Evolutionary conservation across 2,329 filamentous ascomycete species (phyloP).

Genomic region (Graphilbum fragrans): DNA sequence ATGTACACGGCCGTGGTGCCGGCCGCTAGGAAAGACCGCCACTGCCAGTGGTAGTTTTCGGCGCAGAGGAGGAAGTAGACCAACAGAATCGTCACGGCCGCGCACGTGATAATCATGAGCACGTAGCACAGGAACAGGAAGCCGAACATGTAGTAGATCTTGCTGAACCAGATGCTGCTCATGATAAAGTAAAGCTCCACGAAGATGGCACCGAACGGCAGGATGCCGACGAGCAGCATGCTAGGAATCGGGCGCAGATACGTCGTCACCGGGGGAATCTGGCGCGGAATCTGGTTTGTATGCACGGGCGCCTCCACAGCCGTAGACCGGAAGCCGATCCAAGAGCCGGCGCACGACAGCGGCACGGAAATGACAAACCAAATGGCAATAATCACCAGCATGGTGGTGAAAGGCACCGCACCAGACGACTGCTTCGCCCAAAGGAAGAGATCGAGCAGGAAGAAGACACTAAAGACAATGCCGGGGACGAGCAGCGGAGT

Average conservation of each 20-base stretch:
- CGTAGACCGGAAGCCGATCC: conserved; percentile 74
- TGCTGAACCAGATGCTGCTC: conserved; percentile 96
- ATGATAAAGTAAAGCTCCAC: conserved; percentile 99
- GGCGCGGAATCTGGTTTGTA: conserved; percentile 95
- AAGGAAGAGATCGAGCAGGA: conserved; percentile 89
- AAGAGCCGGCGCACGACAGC: conserved; percentile 78
- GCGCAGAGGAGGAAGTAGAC: conserved; percentile 93
- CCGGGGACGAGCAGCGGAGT: conserved; percentile 80
- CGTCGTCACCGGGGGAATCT: conserved; percentile 69
- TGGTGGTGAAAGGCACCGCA: conserved; percentile 90
- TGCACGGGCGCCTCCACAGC: conserved; percentile 70
- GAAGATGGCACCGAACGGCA: conserved; percentile 94
- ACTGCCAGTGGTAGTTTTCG: conserved; percentile 99
- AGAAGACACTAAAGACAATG: conserved; percentile 78
- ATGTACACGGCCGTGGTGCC: conserved; percentile 88
- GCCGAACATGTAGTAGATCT: conserved; percentile 99
- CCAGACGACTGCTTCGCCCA: conserved; percentile 89
- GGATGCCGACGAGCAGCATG: conserved; percentile 80
- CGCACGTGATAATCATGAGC: conserved; percentile 91
- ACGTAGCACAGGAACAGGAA: conserved; percentile 97
- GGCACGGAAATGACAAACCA: conserved; percentile 97
- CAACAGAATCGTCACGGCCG: conserved; percentile 83
- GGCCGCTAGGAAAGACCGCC: conserved; percentile 84
- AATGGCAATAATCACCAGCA: conserved; percentile 84
- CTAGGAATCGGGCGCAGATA: conserved; percentile 82